These are phyloP conservation scores for Colletotrichum echinochloae DNA, from an alignment of 2,329 filamentous ascomycete species.

Conservation along the genomic window DNA sequence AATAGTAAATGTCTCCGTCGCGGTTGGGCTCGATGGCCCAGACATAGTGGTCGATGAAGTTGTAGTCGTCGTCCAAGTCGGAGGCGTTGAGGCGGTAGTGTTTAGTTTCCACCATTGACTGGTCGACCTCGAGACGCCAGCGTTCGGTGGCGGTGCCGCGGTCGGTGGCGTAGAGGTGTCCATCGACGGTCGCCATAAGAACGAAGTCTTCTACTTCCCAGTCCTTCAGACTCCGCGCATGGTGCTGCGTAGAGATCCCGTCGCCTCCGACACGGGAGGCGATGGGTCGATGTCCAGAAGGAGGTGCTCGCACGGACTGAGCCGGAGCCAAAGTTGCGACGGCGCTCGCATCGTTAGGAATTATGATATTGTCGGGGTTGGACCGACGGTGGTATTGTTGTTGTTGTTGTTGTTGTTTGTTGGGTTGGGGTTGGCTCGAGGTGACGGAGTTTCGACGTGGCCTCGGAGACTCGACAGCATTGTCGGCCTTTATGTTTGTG, in stretches of 20 bases:
- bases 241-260: constrained; percentile 83
- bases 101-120: constrained; percentile 90
- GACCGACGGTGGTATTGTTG: constrained; percentile 46
- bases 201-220: constrained; percentile 99
- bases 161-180: constrained; percentile 92
- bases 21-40: constrained; percentile 96
- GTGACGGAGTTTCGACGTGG: constrained; percentile 39
- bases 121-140: constrained; percentile 87
- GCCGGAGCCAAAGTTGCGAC: constrained; percentile 98
- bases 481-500: constrained; percentile 47
- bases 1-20: constrained; percentile 89
- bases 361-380: constrained; percentile 48
- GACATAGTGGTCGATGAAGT: constrained; percentile 83
- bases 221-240: constrained; percentile 97
- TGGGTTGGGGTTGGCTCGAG: constrained; percentile 40
- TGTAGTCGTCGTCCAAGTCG: constrained; percentile 67
- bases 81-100: constrained; percentile 81
- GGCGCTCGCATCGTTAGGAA: constrained; percentile 86
- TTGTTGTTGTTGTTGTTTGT: constrained; percentile 45
- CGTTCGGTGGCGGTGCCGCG: constrained; percentile 84
- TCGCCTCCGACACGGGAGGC: constrained; percentile 66
- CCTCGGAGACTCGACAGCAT: constrained; percentile 40
- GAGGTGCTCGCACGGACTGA: constrained; percentile 92
- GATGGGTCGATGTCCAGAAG: constrained; percentile 72
- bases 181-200: constrained; percentile 99